Conservation (phyloP, 805 yeast species). For the Saturnispora ahearnii region DNA sequence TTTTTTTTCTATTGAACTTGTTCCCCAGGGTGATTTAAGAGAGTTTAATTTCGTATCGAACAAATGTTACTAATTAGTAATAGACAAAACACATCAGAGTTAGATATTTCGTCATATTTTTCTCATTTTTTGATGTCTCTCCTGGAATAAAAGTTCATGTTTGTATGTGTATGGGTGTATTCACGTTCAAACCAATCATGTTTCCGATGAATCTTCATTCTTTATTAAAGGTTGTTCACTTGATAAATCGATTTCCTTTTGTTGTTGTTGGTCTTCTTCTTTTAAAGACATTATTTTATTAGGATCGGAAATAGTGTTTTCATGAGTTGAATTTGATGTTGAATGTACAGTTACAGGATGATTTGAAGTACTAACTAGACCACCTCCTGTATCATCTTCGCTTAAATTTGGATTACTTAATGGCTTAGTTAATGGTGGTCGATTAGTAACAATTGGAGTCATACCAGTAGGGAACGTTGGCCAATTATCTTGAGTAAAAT, state of each 20-base stretch:
- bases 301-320: neutral
- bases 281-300: neutral
- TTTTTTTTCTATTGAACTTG: too few species aligned
- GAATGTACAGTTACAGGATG: neutral
- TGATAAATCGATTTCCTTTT: neutral
- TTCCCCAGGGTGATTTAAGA: too few species aligned
- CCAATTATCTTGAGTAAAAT: constrained; percentile 53
- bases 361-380: neutral
- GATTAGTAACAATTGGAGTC: neutral
- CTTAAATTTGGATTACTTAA: neutral
- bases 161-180: too few species aligned
- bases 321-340: neutral
- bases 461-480: constrained; percentile 25
- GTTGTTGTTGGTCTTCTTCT: neutral
- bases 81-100: too few species aligned
- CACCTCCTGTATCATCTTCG: neutral
- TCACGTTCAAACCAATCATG: neutral
- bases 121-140: too few species aligned
- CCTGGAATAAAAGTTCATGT: too few species aligned
- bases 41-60: too few species aligned
- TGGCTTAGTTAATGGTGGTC: neutral
- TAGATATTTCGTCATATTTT: too few species aligned
- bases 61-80: too few species aligned
- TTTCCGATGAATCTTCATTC: neutral
- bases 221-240: neutral